Evolutionary conservation across 1,284 basidiomycete species (phyloP), one percentile per base, ranked within the genome.

Genomic region (Ustilago trichophora): DNA sequence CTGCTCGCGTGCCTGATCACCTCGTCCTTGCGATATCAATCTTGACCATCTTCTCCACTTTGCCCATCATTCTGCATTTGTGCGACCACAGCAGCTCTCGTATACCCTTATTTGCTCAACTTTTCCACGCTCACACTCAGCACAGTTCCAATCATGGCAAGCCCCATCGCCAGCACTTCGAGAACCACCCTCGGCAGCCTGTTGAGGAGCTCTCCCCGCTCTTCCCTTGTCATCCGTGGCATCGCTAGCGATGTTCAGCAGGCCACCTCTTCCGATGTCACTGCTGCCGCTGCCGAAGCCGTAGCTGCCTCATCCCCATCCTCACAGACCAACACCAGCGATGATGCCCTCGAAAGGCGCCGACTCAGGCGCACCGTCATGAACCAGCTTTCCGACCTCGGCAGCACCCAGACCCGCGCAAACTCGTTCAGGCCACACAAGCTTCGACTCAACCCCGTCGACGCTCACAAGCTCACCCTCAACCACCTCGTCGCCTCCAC

Each of bases 401-500:
- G 92, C 25, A 93, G 92, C 22, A 88, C 88, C 0, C 89, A 90
- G 82, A 89, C 85, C 27, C 85, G 88, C 16, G 84, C 88, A 19
- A 90, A 86, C 60, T 85, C 88, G 25, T 93, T 87, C 82, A 89
- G 87, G 78, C 88, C 91, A 2, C 87, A 90, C 70, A 88, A 93
- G 71, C 80, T 85, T 29, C 85, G 92, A 22, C 87, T 88, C 73
- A 86, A 86, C 67, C 89, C 91, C 13, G 81, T 86, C 7, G 80
- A 84, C 19, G 85, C 88, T 8, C 83, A 87, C 41, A 84, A 90
- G 60, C 85, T 89, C 56, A 92, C 93, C 1, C 85, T 95, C 38
- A 94, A 93, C 9, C 90, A 94, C 38, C 88, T 99, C 55, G 85
- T 98, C 35, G 93, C 96, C 0, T 86, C 93, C 7, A 93, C 93